These are phyloP conservation scores for Zygoascus ofunaensis DNA, from an alignment of 805 yeast species.

Conservation along the genomic window DNA sequence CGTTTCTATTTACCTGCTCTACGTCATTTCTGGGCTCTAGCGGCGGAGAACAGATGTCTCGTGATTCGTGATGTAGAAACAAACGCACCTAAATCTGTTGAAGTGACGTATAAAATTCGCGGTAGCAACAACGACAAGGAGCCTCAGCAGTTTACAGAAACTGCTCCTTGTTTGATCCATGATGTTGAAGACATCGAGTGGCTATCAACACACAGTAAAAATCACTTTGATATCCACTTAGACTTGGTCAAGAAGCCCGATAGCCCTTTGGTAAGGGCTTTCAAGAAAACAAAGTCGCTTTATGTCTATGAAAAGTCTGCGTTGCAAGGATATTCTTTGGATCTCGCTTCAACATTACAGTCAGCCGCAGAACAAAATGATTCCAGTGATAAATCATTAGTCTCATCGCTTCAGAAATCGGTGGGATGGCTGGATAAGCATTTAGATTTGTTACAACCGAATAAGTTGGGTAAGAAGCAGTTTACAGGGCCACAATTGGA, in stretches of 20 bases:
- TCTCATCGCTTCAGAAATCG: background rate
- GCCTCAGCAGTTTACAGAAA: background rate
- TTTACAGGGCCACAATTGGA: background rate
- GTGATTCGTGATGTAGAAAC: slow-evolving; percentile 62
- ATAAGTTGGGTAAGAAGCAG: background rate
- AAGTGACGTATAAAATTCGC: slow-evolving; percentile 31
- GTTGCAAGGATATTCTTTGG: background rate
- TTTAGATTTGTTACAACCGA: background rate
- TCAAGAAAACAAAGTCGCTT: slow-evolving; percentile 6
- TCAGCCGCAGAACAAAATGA: background rate
- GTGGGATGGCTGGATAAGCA: background rate
- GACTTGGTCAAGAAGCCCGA: slow-evolving; percentile 26
- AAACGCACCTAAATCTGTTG: slow-evolving; percentile 43
- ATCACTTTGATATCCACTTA: slow-evolving; percentile 46
- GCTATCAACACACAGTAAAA: slow-evolving; percentile 39
- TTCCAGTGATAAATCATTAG: background rate
- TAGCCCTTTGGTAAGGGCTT: slow-evolving; percentile 6
- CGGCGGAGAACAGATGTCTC: slow-evolving; percentile 75
- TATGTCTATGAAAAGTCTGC: slow-evolving; percentile 10
- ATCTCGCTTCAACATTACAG: background rate
- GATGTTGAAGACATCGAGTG: slow-evolving; percentile 40
- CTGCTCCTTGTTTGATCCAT: slow-evolving; percentile 66
- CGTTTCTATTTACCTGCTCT: slow-evolving; percentile 73
- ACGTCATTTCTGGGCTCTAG: slow-evolving; percentile 83
- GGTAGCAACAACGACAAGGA: slow-evolving; percentile 29